Evolutionary conservation across 2,329 filamentous ascomycete genomes (phyloP).

Genomic region (Ophiognomonia clavigignenti-juglandacearum): DNA sequence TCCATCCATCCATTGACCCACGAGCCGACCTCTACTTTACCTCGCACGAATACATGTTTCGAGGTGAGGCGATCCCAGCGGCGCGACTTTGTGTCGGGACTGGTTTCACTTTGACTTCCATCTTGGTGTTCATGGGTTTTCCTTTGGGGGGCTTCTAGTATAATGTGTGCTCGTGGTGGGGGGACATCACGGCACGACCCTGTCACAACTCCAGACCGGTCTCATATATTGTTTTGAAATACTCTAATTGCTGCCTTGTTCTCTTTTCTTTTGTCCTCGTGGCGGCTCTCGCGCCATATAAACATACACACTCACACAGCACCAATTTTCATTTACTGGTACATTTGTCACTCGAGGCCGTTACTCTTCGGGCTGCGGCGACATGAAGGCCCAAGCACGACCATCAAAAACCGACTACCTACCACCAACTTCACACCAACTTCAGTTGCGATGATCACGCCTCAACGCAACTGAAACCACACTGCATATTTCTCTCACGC

Average conservation of each 20-base stretch:
- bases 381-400: too few species aligned
- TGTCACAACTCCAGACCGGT: constrained; percentile 9
- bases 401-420: too few species aligned
- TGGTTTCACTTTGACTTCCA: constrained; percentile 8
- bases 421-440: too few species aligned
- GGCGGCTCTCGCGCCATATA: too few species aligned
- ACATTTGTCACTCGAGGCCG: too few species aligned
- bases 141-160: constrained; percentile 11
- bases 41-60: background rate
- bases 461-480: too few species aligned
- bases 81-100: constrained; percentile 1
- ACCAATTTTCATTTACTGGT: background rate
- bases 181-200: constrained; percentile 10
- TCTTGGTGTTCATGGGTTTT: constrained; percentile 12
- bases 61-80: background rate
- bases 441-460: too few species aligned
- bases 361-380: too few species aligned
- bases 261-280: too few species aligned
- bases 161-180: constrained; percentile 16
- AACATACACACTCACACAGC: background rate
- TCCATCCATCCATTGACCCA: background rate
- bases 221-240: constrained; percentile 12
- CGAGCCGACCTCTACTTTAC: background rate
- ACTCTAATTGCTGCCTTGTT: constrained; percentile 10
- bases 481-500: too few species aligned